Evolutionary conservation across 1,139 yeast species (phyloP), one percentile per base, ranked within the genome.

Genomic region (Geotrichum restrictum): DNA sequence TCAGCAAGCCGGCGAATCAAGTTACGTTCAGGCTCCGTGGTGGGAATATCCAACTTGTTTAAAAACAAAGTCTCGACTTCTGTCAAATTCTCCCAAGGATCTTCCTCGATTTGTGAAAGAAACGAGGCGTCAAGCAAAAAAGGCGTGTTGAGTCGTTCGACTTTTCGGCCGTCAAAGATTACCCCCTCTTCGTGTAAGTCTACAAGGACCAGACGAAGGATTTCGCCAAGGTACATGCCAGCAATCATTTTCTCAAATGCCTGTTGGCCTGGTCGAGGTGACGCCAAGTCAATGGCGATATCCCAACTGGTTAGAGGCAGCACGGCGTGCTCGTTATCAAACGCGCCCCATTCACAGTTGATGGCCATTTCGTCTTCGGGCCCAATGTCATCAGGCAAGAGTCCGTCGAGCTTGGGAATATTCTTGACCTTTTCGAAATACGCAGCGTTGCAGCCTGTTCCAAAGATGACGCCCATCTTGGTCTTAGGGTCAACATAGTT

Each of bases 341-440:
- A 93, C 5, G 98, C 93, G 65, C 98, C 98, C 74, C 93, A 93
- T 75, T 93, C 98, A 76, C 98, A 91, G 77, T 93, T 93, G 71
- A 93, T 91, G 52, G 96, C 97, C 95, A 93, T 91, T 59, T 83
- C 82, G 34, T 88, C 78, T 43, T 79, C 80, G 13, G 69, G 71
- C 40, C 76, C 69, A 60, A 89, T 78, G 10, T 88, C 96, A 22
- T 70, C 74, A 32, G 81, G 78, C 55, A 84, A 69, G 62, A 73
- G 74, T 53, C 95, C 96, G 64, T 82, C 82, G 62, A 93, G 79
- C 75, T 93, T 93, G 60, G 94, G 94, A 66, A 93, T 83, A 64
- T 82, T 81, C 54, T 75, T 70, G 54, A 83, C 84, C 41, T 74
- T 74, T 64, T 93, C 98, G 72, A 82, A 91, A 76, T 93, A 93